These are phyloP conservation scores for Hypoxylon lienhwacheense DNA, from an alignment of 495 filamentous ascomycete species.

Conservation along the genomic window DNA sequence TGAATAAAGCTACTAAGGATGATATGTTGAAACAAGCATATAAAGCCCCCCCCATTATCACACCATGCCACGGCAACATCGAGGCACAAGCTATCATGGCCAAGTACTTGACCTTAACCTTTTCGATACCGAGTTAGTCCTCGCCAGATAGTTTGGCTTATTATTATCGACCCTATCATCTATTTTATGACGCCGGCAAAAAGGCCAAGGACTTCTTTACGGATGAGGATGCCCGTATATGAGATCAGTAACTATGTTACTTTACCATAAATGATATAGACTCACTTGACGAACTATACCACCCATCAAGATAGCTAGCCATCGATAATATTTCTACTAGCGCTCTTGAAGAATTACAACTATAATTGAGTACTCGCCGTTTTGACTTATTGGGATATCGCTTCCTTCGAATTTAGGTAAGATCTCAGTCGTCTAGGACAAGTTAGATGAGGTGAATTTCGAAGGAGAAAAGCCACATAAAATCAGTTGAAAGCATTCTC, in stretches of 20 bases:
- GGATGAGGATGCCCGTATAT: slow-evolving; percentile 25
- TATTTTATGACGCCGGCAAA: slow-evolving; percentile 6
- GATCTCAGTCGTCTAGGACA: slow-evolving; percentile 11
- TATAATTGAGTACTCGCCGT: slow-evolving; percentile 2
- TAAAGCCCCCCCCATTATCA: no score
- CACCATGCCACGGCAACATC: no score
- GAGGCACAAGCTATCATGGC: no score
- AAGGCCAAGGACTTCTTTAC: slow-evolving; percentile 18
- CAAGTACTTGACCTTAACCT: slow-evolving; percentile 4
- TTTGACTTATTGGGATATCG: slow-evolving; percentile 4
- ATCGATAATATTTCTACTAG: slow-evolving; percentile 2
- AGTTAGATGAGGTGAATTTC: slow-evolving; percentile 20
- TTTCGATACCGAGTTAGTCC: no score
- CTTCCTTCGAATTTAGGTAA: slow-evolving; percentile 13
- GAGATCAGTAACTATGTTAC: background rate
- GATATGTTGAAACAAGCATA: no score
- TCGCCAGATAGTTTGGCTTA: background rate
- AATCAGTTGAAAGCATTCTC: slow-evolving; percentile 1
- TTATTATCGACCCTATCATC: background rate
- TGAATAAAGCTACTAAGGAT: no score
- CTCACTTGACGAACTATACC: slow-evolving; percentile 4
- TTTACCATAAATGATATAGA: background rate
- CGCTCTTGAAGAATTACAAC: slow-evolving; percentile 7
- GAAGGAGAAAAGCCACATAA: background rate
- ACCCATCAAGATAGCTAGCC: slow-evolving; percentile 18